These are phyloP conservation scores for Trametes elegans DNA, from an alignment of 768 basidiomycete genomes.

Conservation along the genomic window DNA sequence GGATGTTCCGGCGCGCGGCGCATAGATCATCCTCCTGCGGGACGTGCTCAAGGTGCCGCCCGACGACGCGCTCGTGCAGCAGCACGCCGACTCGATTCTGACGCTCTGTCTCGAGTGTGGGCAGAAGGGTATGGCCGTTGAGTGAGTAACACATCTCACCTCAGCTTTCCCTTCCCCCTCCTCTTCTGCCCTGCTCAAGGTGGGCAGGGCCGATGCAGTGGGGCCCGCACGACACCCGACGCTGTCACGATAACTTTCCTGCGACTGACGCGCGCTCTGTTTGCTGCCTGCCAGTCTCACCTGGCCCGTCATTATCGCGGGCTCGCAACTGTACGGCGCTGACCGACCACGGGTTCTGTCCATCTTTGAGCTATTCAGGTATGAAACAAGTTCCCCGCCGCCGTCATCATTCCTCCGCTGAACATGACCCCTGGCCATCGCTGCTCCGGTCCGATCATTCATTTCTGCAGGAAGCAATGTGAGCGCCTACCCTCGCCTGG, in stretches of 20 bases:
- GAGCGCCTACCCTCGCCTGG: constrained; percentile 12
- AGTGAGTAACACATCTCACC: constrained; percentile 28
- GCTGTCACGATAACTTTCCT: no score
- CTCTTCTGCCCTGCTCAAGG: no score
- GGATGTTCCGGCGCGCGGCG: constrained; percentile 1
- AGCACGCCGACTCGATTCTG: constrained; percentile 29
- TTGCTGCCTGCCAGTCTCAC: constrained; percentile 22
- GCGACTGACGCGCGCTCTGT: background rate
- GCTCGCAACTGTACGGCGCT: constrained; percentile 27
- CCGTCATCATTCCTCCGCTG: constrained; percentile 1
- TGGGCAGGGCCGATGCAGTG: no score
- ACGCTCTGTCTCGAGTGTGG: constrained; percentile 32
- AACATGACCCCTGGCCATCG: constrained; percentile 9
- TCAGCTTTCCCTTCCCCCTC: no score
- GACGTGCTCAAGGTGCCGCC: constrained; percentile 31
- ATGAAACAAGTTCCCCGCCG: constrained; percentile 9
- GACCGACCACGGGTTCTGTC: constrained; percentile 26
- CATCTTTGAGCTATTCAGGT: constrained; percentile 34
- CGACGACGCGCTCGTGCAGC: constrained; percentile 31
- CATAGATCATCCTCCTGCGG: constrained; percentile 34
- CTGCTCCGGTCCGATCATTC: constrained; percentile 10
- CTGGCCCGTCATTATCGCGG: constrained; percentile 34
- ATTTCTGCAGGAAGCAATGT: constrained; percentile 29
- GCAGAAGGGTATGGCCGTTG: constrained; percentile 29
- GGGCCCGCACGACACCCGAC: constrained; percentile 7